Evolutionary conservation across 305 asterid genomes (phyloP).

Genomic region (Petunia hybrid): DNA sequence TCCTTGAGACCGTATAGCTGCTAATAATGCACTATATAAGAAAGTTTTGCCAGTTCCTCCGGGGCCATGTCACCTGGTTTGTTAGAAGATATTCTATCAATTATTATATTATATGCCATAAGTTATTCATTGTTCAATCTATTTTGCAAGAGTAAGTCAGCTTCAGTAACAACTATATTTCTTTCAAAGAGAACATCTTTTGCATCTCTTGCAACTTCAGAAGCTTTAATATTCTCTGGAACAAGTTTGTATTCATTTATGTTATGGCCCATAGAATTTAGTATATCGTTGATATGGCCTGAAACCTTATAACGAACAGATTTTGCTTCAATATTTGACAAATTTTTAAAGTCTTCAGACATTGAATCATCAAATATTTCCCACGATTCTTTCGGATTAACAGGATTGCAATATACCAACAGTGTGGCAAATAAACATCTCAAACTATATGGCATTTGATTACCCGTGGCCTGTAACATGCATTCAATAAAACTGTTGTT

Average conservation of each 20-base stretch:
- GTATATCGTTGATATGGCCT: not conserved
- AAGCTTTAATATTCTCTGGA: too few relatives aligned
- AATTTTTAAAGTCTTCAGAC: not conserved
- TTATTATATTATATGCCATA: not conserved
- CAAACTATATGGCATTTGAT: constrained; percentile 13
- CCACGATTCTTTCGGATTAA: constrained; percentile 27
- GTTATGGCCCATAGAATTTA: not conserved
- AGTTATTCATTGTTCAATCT: not conserved
- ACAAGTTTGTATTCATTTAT: not conserved
- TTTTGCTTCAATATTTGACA: not conserved
- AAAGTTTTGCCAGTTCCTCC: too few relatives aligned
- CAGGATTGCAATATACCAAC: not conserved
- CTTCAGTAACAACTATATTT: not conserved
- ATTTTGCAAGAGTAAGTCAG: not conserved
- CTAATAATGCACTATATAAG: too few relatives aligned
- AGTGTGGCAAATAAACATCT: not conserved
- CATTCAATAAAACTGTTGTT: not conserved
- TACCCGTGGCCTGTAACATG: not conserved
- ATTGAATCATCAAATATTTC: not conserved
- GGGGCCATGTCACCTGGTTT: too few relatives aligned
- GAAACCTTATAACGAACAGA: not conserved
- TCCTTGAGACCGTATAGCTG: too few relatives aligned
- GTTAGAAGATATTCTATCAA: not conserved
- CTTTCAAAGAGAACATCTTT: too few relatives aligned
- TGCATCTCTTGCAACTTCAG: too few relatives aligned